Evolutionary conservation across 2,329 filamentous ascomycete species (phyloP).

Genomic region (Aspergillus melleus): DNA sequence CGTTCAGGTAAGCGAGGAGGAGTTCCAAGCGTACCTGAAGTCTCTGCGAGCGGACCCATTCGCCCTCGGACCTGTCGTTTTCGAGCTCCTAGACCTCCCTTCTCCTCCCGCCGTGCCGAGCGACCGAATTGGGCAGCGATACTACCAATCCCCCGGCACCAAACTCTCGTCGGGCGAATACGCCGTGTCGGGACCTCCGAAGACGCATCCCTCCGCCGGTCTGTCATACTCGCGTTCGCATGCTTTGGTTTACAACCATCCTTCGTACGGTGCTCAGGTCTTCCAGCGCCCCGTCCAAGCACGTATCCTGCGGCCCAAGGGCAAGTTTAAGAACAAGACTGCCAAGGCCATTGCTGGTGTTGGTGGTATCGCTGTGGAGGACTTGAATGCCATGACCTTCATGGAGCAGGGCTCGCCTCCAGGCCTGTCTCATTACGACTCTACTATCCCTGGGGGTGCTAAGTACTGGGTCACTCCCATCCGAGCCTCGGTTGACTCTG

Average conservation of each 20-base stretch:
- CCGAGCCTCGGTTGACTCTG: constrained; percentile 47
- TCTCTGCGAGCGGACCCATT: constrained; percentile 43
- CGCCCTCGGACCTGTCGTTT: constrained; percentile 55
- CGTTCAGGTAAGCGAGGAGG: constrained; percentile 42
- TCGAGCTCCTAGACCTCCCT: constrained; percentile 58
- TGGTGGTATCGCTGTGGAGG: constrained; percentile 43
- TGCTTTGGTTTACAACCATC: constrained; percentile 59
- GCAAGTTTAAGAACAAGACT: constrained; percentile 31
- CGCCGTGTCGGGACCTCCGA: constrained; percentile 52
- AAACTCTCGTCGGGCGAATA: constrained; percentile 45
- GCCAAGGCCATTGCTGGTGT: constrained; percentile 40
- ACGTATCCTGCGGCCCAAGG: constrained; percentile 56
- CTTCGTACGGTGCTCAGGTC: constrained; percentile 59
- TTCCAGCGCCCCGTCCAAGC: constrained; percentile 55
- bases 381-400: constrained; percentile 36
- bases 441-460: constrained; percentile 49
- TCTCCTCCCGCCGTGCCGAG: constrained; percentile 41
- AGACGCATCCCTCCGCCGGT: constrained; percentile 66
- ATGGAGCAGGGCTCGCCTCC: constrained; percentile 37
- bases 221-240: constrained; percentile 61
- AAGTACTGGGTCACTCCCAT: constrained; percentile 54
- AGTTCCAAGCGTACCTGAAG: constrained; percentile 48
- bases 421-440: constrained; percentile 45
- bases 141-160: constrained; percentile 38
- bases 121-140: constrained; percentile 33